phyloP scores from a whole-genome alignment of 371 early-diverging fungal species.

The Mucor sp. region DNA sequence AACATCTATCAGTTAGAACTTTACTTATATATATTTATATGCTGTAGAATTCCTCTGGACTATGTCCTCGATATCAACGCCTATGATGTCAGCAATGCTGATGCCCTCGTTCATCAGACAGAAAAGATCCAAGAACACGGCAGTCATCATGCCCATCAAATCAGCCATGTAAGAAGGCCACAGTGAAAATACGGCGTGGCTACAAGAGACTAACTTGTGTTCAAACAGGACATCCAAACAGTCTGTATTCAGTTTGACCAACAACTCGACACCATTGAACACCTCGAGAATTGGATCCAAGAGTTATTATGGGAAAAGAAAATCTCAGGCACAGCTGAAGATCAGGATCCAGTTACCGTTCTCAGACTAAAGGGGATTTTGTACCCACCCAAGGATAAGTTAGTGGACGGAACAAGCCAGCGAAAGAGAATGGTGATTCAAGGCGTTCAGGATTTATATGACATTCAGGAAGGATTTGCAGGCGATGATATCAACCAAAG shows the following conservation, averaged over 20 bases:
- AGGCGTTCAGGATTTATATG: slow-evolving; percentile 92
- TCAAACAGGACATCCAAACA: slow-evolving; percentile 54
- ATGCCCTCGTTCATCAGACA: slow-evolving; percentile 36
- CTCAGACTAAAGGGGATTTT: slow-evolving; percentile 87
- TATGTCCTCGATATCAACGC: slow-evolving; percentile 78
- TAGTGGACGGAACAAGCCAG: slow-evolving; percentile 9
- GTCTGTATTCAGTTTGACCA: slow-evolving; percentile 47
- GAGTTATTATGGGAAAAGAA: slow-evolving; percentile 85
- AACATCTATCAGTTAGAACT: not conserved
- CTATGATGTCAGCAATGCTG: slow-evolving; percentile 58
- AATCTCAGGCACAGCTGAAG: slow-evolving; percentile 41
- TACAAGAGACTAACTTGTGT: not conserved
- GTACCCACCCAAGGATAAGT: slow-evolving; percentile 41
- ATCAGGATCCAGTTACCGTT: slow-evolving; percentile 52
- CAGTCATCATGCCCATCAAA: slow-evolving; percentile 39
- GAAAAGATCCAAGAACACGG: slow-evolving; percentile 35
- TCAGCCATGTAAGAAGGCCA: slow-evolving; percentile 39
- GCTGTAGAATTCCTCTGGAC: slow-evolving; percentile 65
- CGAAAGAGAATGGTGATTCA: slow-evolving; percentile 71
- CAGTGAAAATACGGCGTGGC: not conserved
- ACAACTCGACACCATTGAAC: slow-evolving; percentile 36
- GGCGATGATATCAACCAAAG: slow-evolving; percentile 41
- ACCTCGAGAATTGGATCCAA: slow-evolving; percentile 90
- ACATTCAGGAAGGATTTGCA: slow-evolving; percentile 67
- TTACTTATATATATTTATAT: not conserved